phyloP scores from a whole-genome alignment of 768 basidiomycete species.

The Tricholoma hemisulphureum region DNA sequence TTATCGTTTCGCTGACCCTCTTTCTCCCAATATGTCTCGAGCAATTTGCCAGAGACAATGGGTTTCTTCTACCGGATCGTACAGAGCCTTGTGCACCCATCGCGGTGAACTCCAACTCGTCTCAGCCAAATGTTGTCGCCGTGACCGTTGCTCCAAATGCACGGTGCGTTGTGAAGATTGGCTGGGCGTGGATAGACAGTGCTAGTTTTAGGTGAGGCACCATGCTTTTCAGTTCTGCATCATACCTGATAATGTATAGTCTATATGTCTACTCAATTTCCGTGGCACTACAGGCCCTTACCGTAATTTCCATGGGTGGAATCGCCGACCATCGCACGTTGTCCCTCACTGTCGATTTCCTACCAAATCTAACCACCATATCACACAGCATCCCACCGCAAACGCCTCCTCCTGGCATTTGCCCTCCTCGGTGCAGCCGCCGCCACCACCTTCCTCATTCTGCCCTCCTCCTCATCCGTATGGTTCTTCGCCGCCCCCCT shows the following conservation, averaged over 20 bases:
- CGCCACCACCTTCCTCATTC: slow-evolving; percentile 66
- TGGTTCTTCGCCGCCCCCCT: slow-evolving; percentile 72
- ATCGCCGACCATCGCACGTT: slow-evolving; percentile 86
- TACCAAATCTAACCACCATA: slow-evolving; percentile 4
- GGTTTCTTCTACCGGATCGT: slow-evolving; percentile 70
- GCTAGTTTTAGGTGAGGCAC: slow-evolving; percentile 81
- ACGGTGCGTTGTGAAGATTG: slow-evolving; percentile 79
- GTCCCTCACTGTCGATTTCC: neutral
- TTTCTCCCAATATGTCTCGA: slow-evolving; percentile 83
- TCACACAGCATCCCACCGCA: slow-evolving; percentile 59
- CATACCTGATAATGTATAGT: slow-evolving; percentile 35
- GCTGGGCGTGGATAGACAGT: slow-evolving; percentile 85
- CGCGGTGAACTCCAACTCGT: slow-evolving; percentile 15
- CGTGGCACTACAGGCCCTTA: slow-evolving; percentile 88
- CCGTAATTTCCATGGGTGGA: slow-evolving; percentile 90
- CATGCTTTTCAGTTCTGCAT: neutral
- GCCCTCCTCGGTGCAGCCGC: slow-evolving; percentile 69
- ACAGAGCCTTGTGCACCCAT: slow-evolving; percentile 52
- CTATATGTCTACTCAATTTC: slow-evolving; percentile 86
- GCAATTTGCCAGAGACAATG: slow-evolving; percentile 90
- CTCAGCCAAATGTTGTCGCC: slow-evolving; percentile 8
- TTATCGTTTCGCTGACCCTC: slow-evolving; percentile 75
- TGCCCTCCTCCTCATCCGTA: slow-evolving; percentile 67
- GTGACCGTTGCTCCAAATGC: slow-evolving; percentile 19
- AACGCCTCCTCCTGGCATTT: slow-evolving; percentile 72